A percentile compares a stretch with the other conserved stretches of the same genome.
phyloP scores from a whole-genome alignment of 768 basidiomycete species.

The Butyriboletus loyo region DNA sequence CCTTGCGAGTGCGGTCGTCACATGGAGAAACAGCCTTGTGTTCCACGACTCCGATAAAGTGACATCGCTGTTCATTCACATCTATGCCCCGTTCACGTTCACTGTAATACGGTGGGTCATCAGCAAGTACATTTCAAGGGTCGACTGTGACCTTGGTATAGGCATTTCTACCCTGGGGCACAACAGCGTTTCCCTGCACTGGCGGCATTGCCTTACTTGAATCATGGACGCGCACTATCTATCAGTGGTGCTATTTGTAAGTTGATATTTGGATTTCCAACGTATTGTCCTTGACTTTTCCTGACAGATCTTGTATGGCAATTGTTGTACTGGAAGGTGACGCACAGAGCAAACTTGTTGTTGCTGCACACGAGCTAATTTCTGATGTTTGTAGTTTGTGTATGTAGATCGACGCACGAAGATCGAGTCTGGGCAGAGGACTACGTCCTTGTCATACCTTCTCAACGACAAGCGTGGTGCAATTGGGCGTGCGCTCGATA shows the following conservation, averaged over 20 bases:
- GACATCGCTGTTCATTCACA: slow-evolving; percentile 91
- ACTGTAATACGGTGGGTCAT: slow-evolving; percentile 77
- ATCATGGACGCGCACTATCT: slow-evolving; percentile 69
- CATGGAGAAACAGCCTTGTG: slow-evolving; percentile 97
- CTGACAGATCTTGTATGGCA: slow-evolving; percentile 89
- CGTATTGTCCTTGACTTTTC: slow-evolving; percentile 4
- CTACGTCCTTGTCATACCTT: slow-evolving; percentile 86
- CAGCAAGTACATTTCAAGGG: not conserved
- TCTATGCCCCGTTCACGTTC: slow-evolving; percentile 88
- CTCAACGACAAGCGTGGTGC: slow-evolving; percentile 84
- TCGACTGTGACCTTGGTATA: slow-evolving; percentile 29
- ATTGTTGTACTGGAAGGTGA: slow-evolving; percentile 86
- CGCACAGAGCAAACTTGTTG: slow-evolving; percentile 1
- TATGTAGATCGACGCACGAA: slow-evolving; percentile 84
- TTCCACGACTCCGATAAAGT: slow-evolving; percentile 98
- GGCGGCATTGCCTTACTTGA: slow-evolving; percentile 60
- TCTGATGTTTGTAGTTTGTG: slow-evolving; percentile 55
- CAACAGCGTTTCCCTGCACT: slow-evolving; percentile 85
- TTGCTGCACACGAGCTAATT: not conserved
- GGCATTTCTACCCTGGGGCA: slow-evolving; percentile 85
- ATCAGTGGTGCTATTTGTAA: slow-evolving; percentile 82
- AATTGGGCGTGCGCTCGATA: slow-evolving; percentile 70
- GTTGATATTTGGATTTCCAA: slow-evolving; percentile 27
- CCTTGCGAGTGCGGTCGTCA: slow-evolving; percentile 91
- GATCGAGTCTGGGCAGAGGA: slow-evolving; percentile 87